Evolutionary conservation across 495 filamentous ascomycete species (phyloP), one percentile per base, ranked within the genome.

Genomic region (Trichoderma asperelloides): DNA sequence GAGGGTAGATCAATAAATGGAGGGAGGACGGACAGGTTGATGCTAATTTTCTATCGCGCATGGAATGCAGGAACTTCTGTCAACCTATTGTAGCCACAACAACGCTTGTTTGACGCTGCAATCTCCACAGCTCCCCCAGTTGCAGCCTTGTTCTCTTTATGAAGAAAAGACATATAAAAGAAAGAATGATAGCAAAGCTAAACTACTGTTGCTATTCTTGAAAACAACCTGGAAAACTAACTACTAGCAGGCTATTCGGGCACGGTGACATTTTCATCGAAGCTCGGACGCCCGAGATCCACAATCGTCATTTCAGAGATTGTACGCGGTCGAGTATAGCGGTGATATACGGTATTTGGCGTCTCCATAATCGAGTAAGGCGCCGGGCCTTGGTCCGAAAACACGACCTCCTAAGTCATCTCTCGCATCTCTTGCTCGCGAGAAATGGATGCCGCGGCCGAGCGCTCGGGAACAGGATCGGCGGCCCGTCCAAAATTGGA

Each of bases 381-480:
- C n/a, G n/a, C 15, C 23, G 39, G 25, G 64, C 11, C 64, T 30
- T 49, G 28, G 41, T 45, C 43, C 8, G 40, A 2, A 21, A 47
- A 65, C 55, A 67, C 62, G 65, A 67, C 49, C 23, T 40, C 28
- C 68, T 73, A 76, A 0, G 72, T 67, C 73, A 76, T 75, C 51
- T 69, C 70, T 66, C 69, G 72, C 75, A 78, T 71, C 67, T 78
- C 75, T 62, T 77, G 74, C 11, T 64, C 72, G 23, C 30, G 70
- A 28, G 49, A 47, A 40, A 49, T 62, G 55, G 51, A 21, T 65
- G 28, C 27, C 13, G 28, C 65, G 45, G 49, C 57, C 62, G 65
- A 37, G 33, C n/a, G 5, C n/a, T 45, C 63, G 12, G 63, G 21
- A 41, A 23, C 33, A 28, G 63, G 30, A 0, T 55, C 45, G 15